Evolutionary conservation across 2,329 filamentous ascomycete genomes (phyloP).

Genomic region (Calonectria pseudoreteaudii): DNA sequence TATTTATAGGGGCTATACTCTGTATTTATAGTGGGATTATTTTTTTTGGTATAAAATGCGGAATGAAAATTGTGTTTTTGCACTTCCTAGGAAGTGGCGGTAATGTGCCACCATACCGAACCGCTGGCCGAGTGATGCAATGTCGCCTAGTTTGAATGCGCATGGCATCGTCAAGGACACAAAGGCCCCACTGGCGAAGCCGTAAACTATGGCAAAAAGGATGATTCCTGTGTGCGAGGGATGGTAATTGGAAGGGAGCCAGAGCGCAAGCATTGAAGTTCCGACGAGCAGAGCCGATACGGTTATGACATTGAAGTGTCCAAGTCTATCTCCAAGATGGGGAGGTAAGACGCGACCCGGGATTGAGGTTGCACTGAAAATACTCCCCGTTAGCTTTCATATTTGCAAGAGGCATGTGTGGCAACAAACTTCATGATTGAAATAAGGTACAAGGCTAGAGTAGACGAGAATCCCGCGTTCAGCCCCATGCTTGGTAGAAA

Average conservation of each 20-base stretch:
- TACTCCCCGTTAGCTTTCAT: not conserved
- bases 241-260: not conserved
- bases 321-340: not conserved
- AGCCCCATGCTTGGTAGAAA: not conserved
- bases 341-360: not conserved
- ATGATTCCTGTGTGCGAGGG: not conserved
- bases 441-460: not conserved
- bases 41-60: no score
- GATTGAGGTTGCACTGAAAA: not conserved
- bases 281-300: not conserved
- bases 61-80: no score
- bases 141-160: not conserved
- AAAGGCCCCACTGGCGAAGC: not conserved
- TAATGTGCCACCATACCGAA: no score
- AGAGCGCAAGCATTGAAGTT: not conserved
- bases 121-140: not conserved
- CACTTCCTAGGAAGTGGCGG: no score
- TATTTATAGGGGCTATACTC: no score
- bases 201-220: not conserved
- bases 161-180: not conserved
- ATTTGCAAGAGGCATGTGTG: not conserved
- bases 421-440: not conserved
- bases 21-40: no score
- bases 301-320: not conserved
- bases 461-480: not conserved